Conservation (phyloP, 257 asterid species). For the Forsythia suspensa region DNA sequence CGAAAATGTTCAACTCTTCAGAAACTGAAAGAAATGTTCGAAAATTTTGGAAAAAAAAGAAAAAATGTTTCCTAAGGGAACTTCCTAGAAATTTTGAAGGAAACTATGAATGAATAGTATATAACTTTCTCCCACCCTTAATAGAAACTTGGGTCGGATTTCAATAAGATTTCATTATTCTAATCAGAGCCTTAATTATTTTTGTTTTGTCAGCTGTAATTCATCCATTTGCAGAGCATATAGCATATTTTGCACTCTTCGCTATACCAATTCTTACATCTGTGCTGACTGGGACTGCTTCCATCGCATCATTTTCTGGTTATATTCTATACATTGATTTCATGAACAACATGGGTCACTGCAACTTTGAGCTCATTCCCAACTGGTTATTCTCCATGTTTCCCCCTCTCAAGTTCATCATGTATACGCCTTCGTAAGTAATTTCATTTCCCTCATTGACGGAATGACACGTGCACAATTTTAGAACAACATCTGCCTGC, state of each 20-base stretch:
- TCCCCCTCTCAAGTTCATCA: constrained; percentile 27
- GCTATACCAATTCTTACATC: constrained; percentile 24
- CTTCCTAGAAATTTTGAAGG: too few species aligned
- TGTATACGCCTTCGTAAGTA: constrained; percentile 33
- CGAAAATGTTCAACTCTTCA: too few species aligned
- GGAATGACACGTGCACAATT: background rate
- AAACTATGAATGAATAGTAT: too few species aligned
- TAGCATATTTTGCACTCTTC: constrained; percentile 19
- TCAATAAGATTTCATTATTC: background rate
- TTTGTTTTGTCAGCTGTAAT: constrained; percentile 20
- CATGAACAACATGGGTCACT: constrained; percentile 30
- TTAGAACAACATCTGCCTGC: too few species aligned
- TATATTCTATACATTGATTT: constrained; percentile 23
- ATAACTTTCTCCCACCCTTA: too few species aligned
- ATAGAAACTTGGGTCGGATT: too few species aligned
- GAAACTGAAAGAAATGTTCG: too few species aligned
- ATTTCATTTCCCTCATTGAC: background rate
- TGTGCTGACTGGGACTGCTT: constrained; percentile 2
- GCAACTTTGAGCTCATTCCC: constrained; percentile 30
- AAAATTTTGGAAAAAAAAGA: too few species aligned
- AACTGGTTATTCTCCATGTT: constrained; percentile 16
- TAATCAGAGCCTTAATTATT: background rate
- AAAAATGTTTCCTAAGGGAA: too few species aligned
- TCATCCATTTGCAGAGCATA: constrained; percentile 28
- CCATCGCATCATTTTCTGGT: background rate